phyloP scores from a whole-genome alignment of 768 basidiomycete genomes.

The Trametes maxima region DNA sequence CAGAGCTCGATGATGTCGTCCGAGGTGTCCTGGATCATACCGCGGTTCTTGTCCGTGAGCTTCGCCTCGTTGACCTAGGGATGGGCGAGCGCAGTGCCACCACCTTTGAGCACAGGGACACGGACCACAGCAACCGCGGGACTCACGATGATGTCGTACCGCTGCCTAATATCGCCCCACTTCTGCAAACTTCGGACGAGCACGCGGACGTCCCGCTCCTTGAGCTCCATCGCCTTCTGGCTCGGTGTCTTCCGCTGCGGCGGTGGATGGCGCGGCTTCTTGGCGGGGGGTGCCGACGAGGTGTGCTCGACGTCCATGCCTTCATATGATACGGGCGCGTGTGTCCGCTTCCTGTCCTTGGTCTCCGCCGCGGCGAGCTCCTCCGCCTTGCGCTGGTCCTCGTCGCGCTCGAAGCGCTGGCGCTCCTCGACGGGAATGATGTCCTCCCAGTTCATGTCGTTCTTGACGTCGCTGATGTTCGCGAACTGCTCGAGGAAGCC shows the following conservation, averaged over 20 bases:
- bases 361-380: constrained; percentile 69
- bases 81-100: background rate
- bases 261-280: constrained; percentile 74
- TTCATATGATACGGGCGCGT: constrained; percentile 87
- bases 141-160: constrained; percentile 93
- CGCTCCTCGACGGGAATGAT: constrained; percentile 96
- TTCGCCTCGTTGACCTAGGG: constrained; percentile 83
- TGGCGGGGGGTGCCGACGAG: constrained; percentile 57
- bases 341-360: constrained; percentile 78
- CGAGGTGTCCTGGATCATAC: constrained; percentile 86
- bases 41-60: constrained; percentile 90
- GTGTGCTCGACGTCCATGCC: constrained; percentile 91
- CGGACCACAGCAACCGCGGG: constrained; percentile 7
- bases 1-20: constrained; percentile 93
- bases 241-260: constrained; percentile 86
- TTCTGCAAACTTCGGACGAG: constrained; percentile 93
- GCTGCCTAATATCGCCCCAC: constrained; percentile 95
- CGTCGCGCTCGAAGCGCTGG: constrained; percentile 79
- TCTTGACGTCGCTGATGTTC: constrained; percentile 96
- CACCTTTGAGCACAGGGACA: constrained; percentile 5
- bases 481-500: constrained; percentile 95
- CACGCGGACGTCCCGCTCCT: constrained; percentile 95
- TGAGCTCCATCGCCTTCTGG: constrained; percentile 95
- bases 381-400: constrained; percentile 72
- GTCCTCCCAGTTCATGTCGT: constrained; percentile 99